Evolutionary conservation across 768 basidiomycete genomes (phyloP).

Genomic region (Phylloporus sp.): DNA sequence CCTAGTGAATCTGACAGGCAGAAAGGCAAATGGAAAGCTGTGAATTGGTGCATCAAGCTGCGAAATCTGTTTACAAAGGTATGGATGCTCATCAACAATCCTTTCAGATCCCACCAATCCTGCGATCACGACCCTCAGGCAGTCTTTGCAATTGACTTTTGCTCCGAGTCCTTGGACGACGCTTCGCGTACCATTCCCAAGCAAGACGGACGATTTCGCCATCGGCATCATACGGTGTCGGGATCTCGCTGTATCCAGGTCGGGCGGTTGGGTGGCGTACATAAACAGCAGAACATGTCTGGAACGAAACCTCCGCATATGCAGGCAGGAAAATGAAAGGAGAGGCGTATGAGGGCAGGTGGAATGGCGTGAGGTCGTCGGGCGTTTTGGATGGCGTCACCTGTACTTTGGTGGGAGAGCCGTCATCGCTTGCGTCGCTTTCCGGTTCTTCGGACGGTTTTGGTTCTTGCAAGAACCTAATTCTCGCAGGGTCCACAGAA

Average conservation of each 20-base stretch:
- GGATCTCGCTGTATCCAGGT: conserved; percentile 93
- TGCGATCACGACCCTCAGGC: conserved; percentile 57
- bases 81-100: not conserved
- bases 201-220: conserved; percentile 87
- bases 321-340: conserved; percentile 94
- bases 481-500: conserved; percentile 76
- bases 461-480: conserved; percentile 59
- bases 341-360: conserved; percentile 79
- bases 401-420: not conserved
- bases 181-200: conserved; percentile 92
- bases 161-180: conserved; percentile 63
- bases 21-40: too few relatives aligned
- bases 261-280: conserved; percentile 95
- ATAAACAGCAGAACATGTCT: conserved; percentile 87
- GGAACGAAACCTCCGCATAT: conserved; percentile 80
- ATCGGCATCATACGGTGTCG: conserved; percentile 93
- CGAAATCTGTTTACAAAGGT: too few relatives aligned
- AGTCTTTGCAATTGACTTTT: conserved; percentile 54
- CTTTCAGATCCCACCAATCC: conserved; percentile 21
- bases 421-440: not conserved
- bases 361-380: conserved; percentile 60
- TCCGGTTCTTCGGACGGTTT: conserved; percentile 15
- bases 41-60: too few relatives aligned
- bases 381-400: conserved; percentile 1
- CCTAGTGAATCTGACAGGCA: too few relatives aligned